Evolutionary conservation across 2,329 filamentous ascomycete species (phyloP), one percentile per base, ranked within the genome.

Genomic region (Curvularia sp.): DNA sequence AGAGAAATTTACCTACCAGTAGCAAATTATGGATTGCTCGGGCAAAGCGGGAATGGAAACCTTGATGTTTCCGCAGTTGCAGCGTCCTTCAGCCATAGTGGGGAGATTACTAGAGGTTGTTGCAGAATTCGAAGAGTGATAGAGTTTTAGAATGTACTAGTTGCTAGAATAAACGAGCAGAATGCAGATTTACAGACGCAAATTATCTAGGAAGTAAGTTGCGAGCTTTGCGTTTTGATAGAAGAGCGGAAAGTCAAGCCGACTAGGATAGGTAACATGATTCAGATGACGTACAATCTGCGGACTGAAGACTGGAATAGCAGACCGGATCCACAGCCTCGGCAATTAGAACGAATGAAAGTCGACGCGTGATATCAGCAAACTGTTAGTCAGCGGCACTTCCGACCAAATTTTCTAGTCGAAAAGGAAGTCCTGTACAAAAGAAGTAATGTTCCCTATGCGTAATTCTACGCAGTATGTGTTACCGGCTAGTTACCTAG

Each of bases 21-120:
- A 74, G 61, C 73, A 74, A 15, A 75, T 60, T 0, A 50, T 49
- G 2, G 69, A 68, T n/a, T 66, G 32, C 9, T 62, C 52, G 0
- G 68, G 72, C 15, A 70, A 15, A n/a, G 60, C 45, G 4, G 68
- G 48, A n/a, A 74, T 55, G 6, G 57, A 60, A 32, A 75, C 66
- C 10, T 58, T 72, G 51, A 74, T 72, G 43, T 60, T 59, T 18
- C 53, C 63, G 61, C 71, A 75, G 48, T 75, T 75, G 60, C 70
- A 75, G 49, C 64, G 69, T 55, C 72, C 73, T 57, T 71, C 60
- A 6, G 59, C 46, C 70, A 73, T 73, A 0, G 19, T 60, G 45
- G 19, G 13, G 7, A 13, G 2, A 15, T 55, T n/a, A 3, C 8
- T 18, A 25, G 39, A 34, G 15, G 10, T 43, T 4, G 10, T 1